Base-by-base conservation (phyloP, 768 basidiomycete genomes). In the Plicaturopsis crispa region DNA sequence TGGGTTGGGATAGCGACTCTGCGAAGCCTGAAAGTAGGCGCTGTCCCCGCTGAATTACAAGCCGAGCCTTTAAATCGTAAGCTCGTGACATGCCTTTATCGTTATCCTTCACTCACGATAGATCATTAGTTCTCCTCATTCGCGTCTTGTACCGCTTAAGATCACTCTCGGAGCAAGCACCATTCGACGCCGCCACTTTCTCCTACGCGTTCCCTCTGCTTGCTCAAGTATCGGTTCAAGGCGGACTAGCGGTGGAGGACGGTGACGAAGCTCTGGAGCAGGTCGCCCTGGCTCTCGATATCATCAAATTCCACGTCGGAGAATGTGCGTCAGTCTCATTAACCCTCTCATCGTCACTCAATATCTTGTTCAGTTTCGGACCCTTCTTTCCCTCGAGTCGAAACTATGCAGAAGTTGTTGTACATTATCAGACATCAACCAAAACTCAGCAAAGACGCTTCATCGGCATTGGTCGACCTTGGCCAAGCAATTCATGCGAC, bases 1-100 rank as follows among this genome's bases (percentile, higher is more conserved):
- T 87, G 86, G 78, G 63, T 92, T 4, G 89, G 85, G 4, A 72
- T 96, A 24, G 90, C 93, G 0, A 84, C 87, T 2, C 64, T 98
- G 31, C 71, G 96, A 38, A 78, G 78, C 45, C 60, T 84, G 32
- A 72, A 80, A 17, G 67, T 84, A 10, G 63, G 67, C 2, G 64
- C 74, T 2, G 69, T 97, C 0, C 86, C 89, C 0, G 77, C 80
- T 42, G 80, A 86, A 24, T 65, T 85, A 43, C 70, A 72, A 26
- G 73, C 72, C 0, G 94, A 98, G 53, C 75, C 73, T 0, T 55
- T 93, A 22, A 71, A 73, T 42, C 55, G 81, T 82, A 47, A 46
- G 74, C 57, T 10, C 35, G 10, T 30, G 30, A 10, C 12, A 37
- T 39, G 21, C 33, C 19, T 12, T 28, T 0, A 16, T 16, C 17